phyloP scores from a whole-genome alignment of 495 filamentous ascomycete genomes.

The Podospora appendiculata region DNA sequence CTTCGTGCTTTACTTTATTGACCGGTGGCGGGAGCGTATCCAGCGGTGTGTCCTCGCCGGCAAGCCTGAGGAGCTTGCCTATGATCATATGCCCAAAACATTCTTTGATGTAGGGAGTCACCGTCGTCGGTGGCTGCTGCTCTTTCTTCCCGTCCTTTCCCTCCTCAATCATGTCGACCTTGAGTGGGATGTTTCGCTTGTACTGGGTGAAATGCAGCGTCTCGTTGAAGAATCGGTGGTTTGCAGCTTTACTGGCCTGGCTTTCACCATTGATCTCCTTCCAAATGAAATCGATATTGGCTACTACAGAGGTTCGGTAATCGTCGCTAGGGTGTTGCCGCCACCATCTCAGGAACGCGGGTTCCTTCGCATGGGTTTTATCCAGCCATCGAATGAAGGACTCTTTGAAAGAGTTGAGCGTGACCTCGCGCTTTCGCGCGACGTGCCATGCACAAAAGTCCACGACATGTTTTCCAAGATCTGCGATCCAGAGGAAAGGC shows the following conservation, averaged over 20 bases:
- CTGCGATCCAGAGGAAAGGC: conserved; percentile 59
- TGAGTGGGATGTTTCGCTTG: conserved; percentile 11
- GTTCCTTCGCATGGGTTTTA: conserved; percentile 26
- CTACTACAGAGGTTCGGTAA: conserved; percentile 48
- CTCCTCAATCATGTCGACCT: not conserved
- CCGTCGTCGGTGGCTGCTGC: conserved; percentile 40
- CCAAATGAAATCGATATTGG: conserved; percentile 53
- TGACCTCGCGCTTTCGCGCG: conserved; percentile 23
- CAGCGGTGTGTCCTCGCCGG: not conserved
- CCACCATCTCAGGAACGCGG: conserved; percentile 42
- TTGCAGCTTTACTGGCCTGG: conserved; percentile 9
- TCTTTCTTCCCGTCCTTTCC: not conserved
- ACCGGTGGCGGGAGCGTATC: not conserved
- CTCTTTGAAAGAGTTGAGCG: conserved; percentile 43
- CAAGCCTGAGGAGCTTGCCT: conserved; percentile 34
- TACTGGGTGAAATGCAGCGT: conserved; percentile 9
- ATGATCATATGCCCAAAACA: conserved; percentile 58
- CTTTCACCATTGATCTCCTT: conserved; percentile 47
- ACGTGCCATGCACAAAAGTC: conserved; percentile 44
- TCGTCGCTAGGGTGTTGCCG: conserved; percentile 37
- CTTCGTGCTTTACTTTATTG: not conserved
- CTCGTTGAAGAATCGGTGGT: conserved; percentile 40
- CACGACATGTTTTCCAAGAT: conserved; percentile 59
- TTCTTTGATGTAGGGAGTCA: conserved; percentile 58
- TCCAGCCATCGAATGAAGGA: conserved; percentile 49